Evolutionary conservation across 2,329 filamentous ascomycete genomes (phyloP), one percentile per base, ranked within the genome.

Genomic region (Talaromyces rugulosus): DNA sequence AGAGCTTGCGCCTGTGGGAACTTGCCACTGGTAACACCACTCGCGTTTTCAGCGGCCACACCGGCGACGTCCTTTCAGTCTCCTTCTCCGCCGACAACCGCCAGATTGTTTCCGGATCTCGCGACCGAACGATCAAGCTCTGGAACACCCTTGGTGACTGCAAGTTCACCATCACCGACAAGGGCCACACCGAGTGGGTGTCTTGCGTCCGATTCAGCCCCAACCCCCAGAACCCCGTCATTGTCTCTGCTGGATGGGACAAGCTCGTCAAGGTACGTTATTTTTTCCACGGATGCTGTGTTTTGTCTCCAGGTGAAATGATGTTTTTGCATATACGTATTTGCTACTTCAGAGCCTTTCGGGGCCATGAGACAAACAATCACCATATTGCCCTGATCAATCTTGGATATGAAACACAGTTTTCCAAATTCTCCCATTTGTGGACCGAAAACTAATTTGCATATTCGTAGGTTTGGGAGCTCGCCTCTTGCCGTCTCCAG

Each of bases 141-240:
- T 99, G 95, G 95, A 99, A 99, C 88, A 99, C 95, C 75, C 92
- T 99, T 71, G 95, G 95, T 83, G 95, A 99, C 89, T 99, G 95
- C 93, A 99, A 99, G 88, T 99, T 89, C 89, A 99, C 94, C 85
- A 98, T 99, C 87, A 96, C 92, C 83, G 95, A 99, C 81, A 99
- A 99, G 90, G 95, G 95, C 80, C 95, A 99, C 88, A 92, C 92
- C 82, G 95, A 99, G 83, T 99, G 95, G 95, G 95, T 96, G 74
- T 97, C 94, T 68, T 98, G 94, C 86, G 95, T 99, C 73, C 90
- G 95, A 82, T 99, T 99, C 91, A 96, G 91, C 84, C 95, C 95
- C 79, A 99, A 99, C 88, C 95, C 95, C 77, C 94, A 98, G 87
- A 99, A 98, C 89, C 94, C 95, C 72, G 95, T 99, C 81, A 99